Evolutionary conservation across 768 basidiomycete genomes (phyloP), one percentile per base, ranked within the genome.

Genomic region (Piloderma croceum): DNA sequence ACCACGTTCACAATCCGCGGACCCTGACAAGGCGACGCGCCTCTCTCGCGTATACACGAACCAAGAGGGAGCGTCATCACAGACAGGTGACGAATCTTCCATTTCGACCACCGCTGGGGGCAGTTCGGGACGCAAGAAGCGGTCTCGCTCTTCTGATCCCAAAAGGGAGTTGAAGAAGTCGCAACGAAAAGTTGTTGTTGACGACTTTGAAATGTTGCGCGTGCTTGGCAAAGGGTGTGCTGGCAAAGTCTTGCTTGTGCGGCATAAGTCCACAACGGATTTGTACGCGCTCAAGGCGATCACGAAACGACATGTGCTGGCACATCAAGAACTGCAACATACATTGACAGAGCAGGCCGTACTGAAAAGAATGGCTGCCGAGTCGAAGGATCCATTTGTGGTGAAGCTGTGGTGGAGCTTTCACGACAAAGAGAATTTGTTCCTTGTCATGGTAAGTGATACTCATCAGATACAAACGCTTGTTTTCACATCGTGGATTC

Each of bases 161-260:
- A 75, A 57, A 41, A 65, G 75, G 53, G 69, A 71, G 40, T 76
- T 74, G 53, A 76, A 77, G 53, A 81, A 66, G 31, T 44, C 54
- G 11, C 63, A 76, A 42, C 74, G 79, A 39, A 90, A 90, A 62
- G 85, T 90, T 24, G 67, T 70, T 32, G 75, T 98, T 43, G 77
- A 90, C 49, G 92, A 97, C 65, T 99, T 99, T 59, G 91, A 98
- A 67, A 89, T 98, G 79, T 81, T 97, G 74, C 78, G 90, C 12
- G 94, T 98, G 23, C 68, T 99, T 10, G 96, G 96, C 13, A 96
- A 92, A 64, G 96, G 96, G 2, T 97, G 93, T 56, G 94, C 96
- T 4, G 96, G 94, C 35, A 96, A 97, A 61, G 94, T 97, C 13
- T 65, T 98, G 29, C 77, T 98, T 40, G 94, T 97, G 35, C 77